These are phyloP conservation scores for Aspergillus hiratsukae DNA, from an alignment of 2,329 filamentous ascomycete species.

Conservation along the genomic window DNA sequence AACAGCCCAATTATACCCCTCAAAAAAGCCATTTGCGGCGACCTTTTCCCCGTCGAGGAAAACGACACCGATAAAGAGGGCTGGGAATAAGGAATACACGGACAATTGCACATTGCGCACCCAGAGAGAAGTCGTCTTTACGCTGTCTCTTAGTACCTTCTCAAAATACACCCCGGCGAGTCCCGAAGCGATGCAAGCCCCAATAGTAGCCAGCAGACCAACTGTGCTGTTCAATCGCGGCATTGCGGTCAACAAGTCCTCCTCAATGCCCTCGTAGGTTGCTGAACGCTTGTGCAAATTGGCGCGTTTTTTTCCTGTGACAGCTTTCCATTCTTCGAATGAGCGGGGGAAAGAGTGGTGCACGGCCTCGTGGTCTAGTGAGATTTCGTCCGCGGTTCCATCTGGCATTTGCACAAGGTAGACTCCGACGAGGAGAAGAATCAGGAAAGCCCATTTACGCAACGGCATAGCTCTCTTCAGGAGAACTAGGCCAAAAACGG, in stretches of 20 bases:
- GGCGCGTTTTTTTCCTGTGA: constrained; percentile 43
- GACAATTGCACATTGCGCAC: constrained; percentile 91
- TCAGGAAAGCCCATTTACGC: constrained; percentile 74
- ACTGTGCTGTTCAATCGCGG: constrained; percentile 70
- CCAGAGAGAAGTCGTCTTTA: constrained; percentile 74
- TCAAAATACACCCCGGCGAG: constrained; percentile 68
- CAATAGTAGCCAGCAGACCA: constrained; percentile 71
- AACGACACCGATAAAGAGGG: constrained; percentile 78
- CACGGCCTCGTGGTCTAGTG: constrained; percentile 58
- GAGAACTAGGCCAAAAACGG: constrained; percentile 77
- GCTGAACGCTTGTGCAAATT: constrained; percentile 67
- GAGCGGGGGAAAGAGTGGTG: constrained; percentile 69
- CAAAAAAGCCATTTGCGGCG: constrained; percentile 81
- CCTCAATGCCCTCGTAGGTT: constrained; percentile 82
- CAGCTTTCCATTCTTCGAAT: constrained; percentile 66
- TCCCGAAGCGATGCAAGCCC: constrained; percentile 75
- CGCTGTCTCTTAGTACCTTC: constrained; percentile 85
- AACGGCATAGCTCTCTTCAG: constrained; percentile 65
- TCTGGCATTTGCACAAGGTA: constrained; percentile 78
- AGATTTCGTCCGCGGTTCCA: constrained; percentile 48
- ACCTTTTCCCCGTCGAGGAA: constrained; percentile 85
- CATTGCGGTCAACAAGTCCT: constrained; percentile 51
- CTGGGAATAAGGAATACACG: constrained; percentile 88
- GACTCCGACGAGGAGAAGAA: constrained; percentile 76
- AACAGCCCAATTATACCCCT: constrained; percentile 88